A percentile compares a stretch with the other conserved stretches of the same genome.
Conservation (phyloP, 768 basidiomycete species). For the Lenzites betulinus region DNA sequence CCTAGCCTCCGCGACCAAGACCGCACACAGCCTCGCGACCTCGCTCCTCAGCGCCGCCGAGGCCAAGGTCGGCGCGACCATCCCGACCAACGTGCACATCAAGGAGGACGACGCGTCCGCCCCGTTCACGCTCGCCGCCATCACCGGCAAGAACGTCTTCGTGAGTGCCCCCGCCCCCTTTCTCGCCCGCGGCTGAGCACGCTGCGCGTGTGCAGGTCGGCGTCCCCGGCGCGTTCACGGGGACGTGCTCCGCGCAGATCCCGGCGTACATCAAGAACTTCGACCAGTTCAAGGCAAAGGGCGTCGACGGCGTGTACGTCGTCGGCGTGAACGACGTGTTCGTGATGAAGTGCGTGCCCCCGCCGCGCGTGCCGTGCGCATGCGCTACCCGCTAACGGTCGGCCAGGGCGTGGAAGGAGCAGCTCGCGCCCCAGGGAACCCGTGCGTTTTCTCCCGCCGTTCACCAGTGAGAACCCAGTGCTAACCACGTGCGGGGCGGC, state of each 20-base stretch:
- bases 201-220: too few species aligned
- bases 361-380: neutral
- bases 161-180: too few species aligned
- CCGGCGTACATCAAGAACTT: slow-evolving; percentile 63
- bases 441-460: too few species aligned
- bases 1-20: slow-evolving; percentile 48
- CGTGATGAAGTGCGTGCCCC: slow-evolving; percentile 47
- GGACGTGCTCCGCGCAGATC: slow-evolving; percentile 64
- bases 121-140: slow-evolving; percentile 40
- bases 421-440: slow-evolving; percentile 45
- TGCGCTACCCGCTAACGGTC: neutral
- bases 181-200: too few species aligned
- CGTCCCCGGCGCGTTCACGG: slow-evolving; percentile 80
- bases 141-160: slow-evolving; percentile 64
- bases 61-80: slow-evolving; percentile 46
- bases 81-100: slow-evolving; percentile 50
- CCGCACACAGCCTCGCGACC: slow-evolving; percentile 56
- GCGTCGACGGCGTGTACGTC: slow-evolving; percentile 68
- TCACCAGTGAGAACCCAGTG: too few species aligned
- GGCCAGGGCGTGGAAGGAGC: slow-evolving; percentile 65
- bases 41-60: slow-evolving; percentile 49
- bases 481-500: too few species aligned
- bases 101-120: slow-evolving; percentile 60
- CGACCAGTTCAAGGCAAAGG: slow-evolving; percentile 75
- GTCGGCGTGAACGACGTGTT: slow-evolving; percentile 81